A percentile compares a stretch with the other conserved stretches of the same genome.
Evolutionary conservation across 2,329 filamentous ascomycete genomes (phyloP).

Genomic region (Chaetothyriales sp.): DNA sequence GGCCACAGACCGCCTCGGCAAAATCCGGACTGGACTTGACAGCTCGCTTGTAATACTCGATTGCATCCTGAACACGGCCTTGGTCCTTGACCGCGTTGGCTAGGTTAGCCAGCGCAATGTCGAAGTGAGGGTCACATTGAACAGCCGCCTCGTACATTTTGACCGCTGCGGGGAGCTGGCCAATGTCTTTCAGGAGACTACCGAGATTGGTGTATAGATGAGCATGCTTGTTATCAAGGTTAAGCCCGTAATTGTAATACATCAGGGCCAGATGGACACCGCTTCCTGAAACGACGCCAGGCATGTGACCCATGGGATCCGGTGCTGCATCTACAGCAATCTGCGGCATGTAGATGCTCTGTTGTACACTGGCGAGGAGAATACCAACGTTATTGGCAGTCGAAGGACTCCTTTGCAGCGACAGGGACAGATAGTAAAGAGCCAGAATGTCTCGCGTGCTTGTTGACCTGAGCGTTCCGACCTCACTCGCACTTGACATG

Average conservation of each 20-base stretch:
- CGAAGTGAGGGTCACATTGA: conserved; percentile 80
- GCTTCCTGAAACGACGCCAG: conserved; percentile 72
- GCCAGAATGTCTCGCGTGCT: conserved; percentile 86
- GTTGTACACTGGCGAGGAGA: conserved; percentile 84
- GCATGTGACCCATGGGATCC: conserved; percentile 21
- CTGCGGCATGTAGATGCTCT: conserved; percentile 37
- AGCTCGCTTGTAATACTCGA: conserved; percentile 78
- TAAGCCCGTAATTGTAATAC: conserved; percentile 90
- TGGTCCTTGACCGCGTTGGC: conserved; percentile 97
- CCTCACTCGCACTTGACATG: conserved; percentile 46
- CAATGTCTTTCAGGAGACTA: conserved; percentile 89
- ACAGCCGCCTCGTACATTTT: conserved; percentile 96
- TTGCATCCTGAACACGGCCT: conserved; percentile 81
- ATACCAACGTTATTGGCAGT: conserved; percentile 98
- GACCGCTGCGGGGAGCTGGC: conserved; percentile 80
- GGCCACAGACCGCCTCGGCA: conserved; percentile 87
- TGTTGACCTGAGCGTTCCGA: conserved; percentile 48
- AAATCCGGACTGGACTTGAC: conserved; percentile 90
- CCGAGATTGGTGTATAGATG: conserved; percentile 95
- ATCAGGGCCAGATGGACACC: conserved; percentile 76
- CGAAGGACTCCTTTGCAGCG: conserved; percentile 87
- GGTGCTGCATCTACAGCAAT: conserved; percentile 6
- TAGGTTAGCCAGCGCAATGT: conserved; percentile 90
- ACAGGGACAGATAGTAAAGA: conserved; percentile 88
- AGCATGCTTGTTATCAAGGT: conserved; percentile 75